A percentile compares a stretch with the other conserved stretches of the same genome.
These are phyloP conservation scores for Pichia sp. DNA, from an alignment of 1,139 yeast genomes.

Conservation along the genomic window DNA sequence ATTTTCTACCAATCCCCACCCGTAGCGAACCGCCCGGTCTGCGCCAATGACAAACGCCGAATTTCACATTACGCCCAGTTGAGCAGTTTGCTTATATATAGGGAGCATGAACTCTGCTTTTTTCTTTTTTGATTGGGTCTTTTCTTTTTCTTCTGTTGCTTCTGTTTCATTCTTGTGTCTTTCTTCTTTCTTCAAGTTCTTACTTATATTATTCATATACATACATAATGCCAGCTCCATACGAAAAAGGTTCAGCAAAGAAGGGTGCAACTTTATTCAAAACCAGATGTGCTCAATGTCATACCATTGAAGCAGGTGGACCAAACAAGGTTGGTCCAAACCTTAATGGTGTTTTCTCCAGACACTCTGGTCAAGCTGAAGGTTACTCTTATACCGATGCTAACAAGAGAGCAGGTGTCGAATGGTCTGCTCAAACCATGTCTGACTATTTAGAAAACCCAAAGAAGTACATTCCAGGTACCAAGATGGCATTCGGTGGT, in stretches of 20 bases:
- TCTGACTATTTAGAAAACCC: slow-evolving; percentile 97
- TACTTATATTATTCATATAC: background rate
- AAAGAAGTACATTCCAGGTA: slow-evolving; percentile 99
- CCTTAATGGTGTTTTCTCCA: slow-evolving; percentile 89
- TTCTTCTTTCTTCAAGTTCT: background rate
- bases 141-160: slow-evolving; percentile 2
- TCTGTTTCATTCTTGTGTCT: background rate
- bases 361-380: slow-evolving; percentile 84
- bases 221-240: slow-evolving; percentile 53
- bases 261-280: slow-evolving; percentile 98
- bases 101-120: background rate
- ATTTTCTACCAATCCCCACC: too few species aligned
- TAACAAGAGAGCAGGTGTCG: slow-evolving; percentile 91
- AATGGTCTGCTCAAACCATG: slow-evolving; percentile 84
- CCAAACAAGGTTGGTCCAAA: slow-evolving; percentile 99
- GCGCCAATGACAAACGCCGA: background rate
- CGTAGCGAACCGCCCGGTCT: too few species aligned
- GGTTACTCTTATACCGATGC: slow-evolving; percentile 98
- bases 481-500: slow-evolving; percentile 99
- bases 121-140: background rate
- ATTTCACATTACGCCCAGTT: background rate
- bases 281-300: slow-evolving; percentile 99
- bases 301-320: slow-evolving; percentile 93
- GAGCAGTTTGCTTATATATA: background rate
- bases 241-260: slow-evolving; percentile 71